phyloP scores from a whole-genome alignment of 352 stramenopile species.

The Phytophthora ohioensis region DNA sequence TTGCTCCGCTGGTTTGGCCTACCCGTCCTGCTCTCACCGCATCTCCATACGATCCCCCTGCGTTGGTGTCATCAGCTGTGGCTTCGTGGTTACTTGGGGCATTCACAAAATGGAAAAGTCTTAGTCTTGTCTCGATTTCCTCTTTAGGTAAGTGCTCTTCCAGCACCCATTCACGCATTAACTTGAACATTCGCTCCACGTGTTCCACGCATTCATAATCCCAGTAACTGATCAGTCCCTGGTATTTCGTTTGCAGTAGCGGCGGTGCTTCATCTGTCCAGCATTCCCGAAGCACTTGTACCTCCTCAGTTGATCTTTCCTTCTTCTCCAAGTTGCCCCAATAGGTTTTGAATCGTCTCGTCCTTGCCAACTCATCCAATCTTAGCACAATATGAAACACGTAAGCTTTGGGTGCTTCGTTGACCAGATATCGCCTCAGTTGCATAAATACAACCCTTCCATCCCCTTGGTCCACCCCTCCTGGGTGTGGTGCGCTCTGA shows the following conservation, averaged over 20 bases:
- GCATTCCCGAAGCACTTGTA: neutral
- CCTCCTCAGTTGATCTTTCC: neutral
- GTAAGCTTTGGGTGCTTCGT: neutral
- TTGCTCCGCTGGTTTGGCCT: too few relatives aligned
- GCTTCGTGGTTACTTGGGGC: too few relatives aligned
- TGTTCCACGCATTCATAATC: neutral
- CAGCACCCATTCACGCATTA: neutral
- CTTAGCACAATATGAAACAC: neutral
- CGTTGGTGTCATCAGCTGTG: too few relatives aligned
- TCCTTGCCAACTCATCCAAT: neutral
- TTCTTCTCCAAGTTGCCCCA: neutral
- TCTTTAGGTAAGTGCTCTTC: neutral
- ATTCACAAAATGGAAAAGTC: neutral
- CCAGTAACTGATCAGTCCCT: neutral
- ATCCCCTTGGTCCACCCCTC: neutral
- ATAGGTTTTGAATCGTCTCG: neutral
- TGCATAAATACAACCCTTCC: neutral
- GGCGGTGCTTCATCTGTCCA: neutral
- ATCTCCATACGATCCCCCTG: too few relatives aligned
- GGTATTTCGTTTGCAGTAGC: neutral
- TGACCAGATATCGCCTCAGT: neutral
- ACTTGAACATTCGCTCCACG: neutral
- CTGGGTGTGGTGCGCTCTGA: neutral
- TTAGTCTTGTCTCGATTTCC: neutral
- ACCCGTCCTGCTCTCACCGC: too few relatives aligned